Evolutionary conservation across 306 rosid species (phyloP).

Genomic region (Cucurbita ficifolia): DNA sequence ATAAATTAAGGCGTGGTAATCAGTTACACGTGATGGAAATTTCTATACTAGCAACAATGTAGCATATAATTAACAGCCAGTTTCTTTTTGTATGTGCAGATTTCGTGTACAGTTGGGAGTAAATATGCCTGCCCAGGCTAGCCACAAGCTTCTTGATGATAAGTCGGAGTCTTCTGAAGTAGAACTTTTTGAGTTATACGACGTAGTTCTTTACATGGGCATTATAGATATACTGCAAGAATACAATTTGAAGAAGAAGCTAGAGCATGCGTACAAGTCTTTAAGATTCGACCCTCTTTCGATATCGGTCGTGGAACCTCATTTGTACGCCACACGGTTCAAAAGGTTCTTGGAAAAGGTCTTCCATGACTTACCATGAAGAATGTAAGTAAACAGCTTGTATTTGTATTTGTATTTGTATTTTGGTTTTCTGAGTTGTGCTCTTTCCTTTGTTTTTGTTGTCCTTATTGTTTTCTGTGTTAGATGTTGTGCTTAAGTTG

Average conservation of each 20-base stretch:
- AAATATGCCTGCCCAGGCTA: conserved; percentile 92
- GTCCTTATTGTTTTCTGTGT: background rate
- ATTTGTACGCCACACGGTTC: conserved; percentile 62
- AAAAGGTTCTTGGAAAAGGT: conserved; percentile 54
- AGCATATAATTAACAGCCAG: background rate
- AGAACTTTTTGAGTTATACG: conserved; percentile 69
- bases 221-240: conserved; percentile 85
- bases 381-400: background rate
- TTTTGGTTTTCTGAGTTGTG: background rate
- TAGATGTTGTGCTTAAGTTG: background rate
- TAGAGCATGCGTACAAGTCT: conserved; percentile 62
- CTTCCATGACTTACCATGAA: conserved; percentile 40
- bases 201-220: conserved; percentile 84
- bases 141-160: conserved; percentile 26
- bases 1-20: background rate
- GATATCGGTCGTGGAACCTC: conserved; percentile 65
- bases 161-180: conserved; percentile 36
- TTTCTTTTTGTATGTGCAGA: conserved; percentile 23
- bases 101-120: conserved; percentile 87
- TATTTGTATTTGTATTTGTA: background rate
- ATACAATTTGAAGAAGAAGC: conserved; percentile 54
- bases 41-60: background rate
- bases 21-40: background rate
- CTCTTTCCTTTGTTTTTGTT: background rate
- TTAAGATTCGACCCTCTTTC: conserved; percentile 31